Conservation (phyloP, 2,329 filamentous ascomycete genomes). For the Sarocladium brachiariae region DNA sequence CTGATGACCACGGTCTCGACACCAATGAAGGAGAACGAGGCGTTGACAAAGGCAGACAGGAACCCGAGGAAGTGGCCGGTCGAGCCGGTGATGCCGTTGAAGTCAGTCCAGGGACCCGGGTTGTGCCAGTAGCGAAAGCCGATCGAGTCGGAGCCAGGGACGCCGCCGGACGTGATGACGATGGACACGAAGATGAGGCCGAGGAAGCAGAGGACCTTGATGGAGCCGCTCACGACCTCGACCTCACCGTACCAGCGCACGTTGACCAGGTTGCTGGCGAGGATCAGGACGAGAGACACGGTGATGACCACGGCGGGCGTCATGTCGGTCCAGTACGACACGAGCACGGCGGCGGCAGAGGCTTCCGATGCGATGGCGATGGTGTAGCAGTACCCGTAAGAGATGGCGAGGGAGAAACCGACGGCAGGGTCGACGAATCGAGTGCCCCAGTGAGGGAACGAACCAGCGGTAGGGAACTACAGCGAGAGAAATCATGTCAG, state of each 20-base stretch:
- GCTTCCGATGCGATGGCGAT: slow-evolving; percentile 38
- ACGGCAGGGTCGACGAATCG: slow-evolving; percentile 22
- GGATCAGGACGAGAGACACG: slow-evolving; percentile 14
- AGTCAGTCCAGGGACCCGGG: slow-evolving; percentile 23
- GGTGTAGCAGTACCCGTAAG: slow-evolving; percentile 38
- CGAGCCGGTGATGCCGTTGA: slow-evolving; percentile 23
- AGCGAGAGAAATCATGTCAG: background rate
- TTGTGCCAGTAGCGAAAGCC: slow-evolving; percentile 34
- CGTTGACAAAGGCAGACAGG: slow-evolving; percentile 36
- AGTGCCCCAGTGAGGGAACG: slow-evolving; percentile 14
- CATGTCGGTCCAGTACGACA: slow-evolving; percentile 31
- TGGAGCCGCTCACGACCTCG: slow-evolving; percentile 42
- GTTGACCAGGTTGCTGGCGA: slow-evolving; percentile 24
- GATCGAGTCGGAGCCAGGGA: slow-evolving; percentile 32
- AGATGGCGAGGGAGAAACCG: slow-evolving; percentile 34
- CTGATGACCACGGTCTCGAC: slow-evolving; percentile 9
- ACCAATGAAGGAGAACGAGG: slow-evolving; percentile 55
- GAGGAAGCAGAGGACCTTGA: slow-evolving; percentile 45
- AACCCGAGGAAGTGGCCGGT: slow-evolving; percentile 54
- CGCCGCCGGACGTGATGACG: slow-evolving; percentile 40
- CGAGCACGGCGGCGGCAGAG: slow-evolving; percentile 37
- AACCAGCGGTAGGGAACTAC: slow-evolving; percentile 13
- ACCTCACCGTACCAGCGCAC: slow-evolving; percentile 42
- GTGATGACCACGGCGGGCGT: slow-evolving; percentile 16
- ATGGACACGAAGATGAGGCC: slow-evolving; percentile 43